Evolutionary conservation across 495 filamentous ascomycete genomes (phyloP), one percentile per base, ranked within the genome.

Genomic region (Podospora sp.): DNA sequence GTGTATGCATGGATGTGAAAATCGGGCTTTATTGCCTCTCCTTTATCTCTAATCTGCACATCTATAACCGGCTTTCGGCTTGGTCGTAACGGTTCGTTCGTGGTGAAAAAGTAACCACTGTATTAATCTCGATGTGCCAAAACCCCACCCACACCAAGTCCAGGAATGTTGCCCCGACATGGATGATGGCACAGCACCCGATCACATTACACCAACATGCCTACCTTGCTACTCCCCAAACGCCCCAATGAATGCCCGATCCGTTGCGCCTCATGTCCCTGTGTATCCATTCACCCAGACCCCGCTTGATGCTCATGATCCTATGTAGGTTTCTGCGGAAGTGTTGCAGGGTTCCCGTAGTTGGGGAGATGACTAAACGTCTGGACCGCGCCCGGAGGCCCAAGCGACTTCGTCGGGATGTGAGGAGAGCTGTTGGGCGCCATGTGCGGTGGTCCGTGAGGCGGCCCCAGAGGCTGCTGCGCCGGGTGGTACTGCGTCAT

Each of bases 241-340:
- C 72, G 72, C 72, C 72, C 58, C 58, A 60, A 72, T 72, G 64
- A 68, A 72, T 68, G 66, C 60, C 46, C 29, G 49, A 21, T 33
- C 68, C 70, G 55, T 71, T 69, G 50, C 69, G 69, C 72, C 65
- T 66, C 62, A 49, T 67, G 62, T 62, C 55, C 60, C 36, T 57
- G 62, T 18, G 27, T 69, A 67, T 69, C 71, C 65, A 69, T 64
- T 57, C 62, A 40, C 50, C 65, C 61, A 50, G 63, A 68, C 67
- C 63, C 65, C 67, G 56, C 66, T 52, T 22, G 24, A 73, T 69
- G 62, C 70, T 68, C 50, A 73, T 70, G 76, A 9, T 68, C 73
- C 76, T 59, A 59, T 63, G 77, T 78, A 67, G 85, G 85, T 72
- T 87, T 87, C 69, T 85, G 84, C 65, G 85, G 85, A 63, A 87